Evolutionary conservation across 805 yeast species (phyloP).

Genomic region (Nakazawaea molendinolei): DNA sequence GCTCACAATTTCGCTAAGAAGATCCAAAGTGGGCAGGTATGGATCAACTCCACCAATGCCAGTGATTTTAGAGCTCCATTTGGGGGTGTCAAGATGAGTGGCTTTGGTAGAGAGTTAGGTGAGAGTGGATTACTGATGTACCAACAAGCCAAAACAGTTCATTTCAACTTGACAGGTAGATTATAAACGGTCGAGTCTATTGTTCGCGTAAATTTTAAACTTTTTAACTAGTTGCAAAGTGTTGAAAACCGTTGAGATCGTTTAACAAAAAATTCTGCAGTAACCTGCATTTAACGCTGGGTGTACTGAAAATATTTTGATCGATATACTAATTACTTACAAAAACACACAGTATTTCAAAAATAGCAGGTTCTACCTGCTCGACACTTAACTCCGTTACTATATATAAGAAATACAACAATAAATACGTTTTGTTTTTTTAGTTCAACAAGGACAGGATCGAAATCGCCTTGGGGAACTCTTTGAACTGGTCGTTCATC

Average conservation of each 20-base stretch:
- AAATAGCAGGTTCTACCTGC: no score
- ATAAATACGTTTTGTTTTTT: no score
- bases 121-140: conserved; percentile 43
- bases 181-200: no score
- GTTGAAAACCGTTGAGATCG: no score
- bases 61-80: conserved; percentile 53
- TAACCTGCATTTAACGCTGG: no score
- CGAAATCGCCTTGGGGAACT: conserved; percentile 8
- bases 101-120: conserved; percentile 56
- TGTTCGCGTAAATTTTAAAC: no score
- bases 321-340: no score
- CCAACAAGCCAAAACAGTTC: conserved; percentile 62
- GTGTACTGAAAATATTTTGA: no score
- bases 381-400: background rate
- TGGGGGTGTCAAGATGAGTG: conserved; percentile 64
- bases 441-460: conserved; percentile 10
- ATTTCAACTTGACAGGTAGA: conserved; percentile 51
- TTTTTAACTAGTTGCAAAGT: no score
- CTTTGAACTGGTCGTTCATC: conserved; percentile 4
- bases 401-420: background rate
- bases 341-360: no score
- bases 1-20: conserved; percentile 56
- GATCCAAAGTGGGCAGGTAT: conserved; percentile 61
- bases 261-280: no score
- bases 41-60: conserved; percentile 55